Conservation (phyloP, 257 asterid species). For the Solanum chiquidenum region DNA sequence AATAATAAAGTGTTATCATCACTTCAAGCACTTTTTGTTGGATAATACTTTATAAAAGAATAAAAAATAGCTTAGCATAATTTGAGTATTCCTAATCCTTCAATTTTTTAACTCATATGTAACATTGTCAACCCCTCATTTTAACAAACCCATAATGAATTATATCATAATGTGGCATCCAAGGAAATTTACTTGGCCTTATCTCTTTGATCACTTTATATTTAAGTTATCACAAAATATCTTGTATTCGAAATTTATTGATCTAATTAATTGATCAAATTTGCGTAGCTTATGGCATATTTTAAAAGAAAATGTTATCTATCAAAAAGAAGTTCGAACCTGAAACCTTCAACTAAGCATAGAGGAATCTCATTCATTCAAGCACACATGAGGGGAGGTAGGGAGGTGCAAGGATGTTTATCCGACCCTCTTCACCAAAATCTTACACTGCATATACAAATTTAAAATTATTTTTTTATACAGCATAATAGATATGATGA, state of each 20-base stretch:
- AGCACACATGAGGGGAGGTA: neutral
- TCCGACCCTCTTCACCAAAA: neutral
- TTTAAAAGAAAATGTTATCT: neutral
- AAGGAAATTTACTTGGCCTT: slow-evolving; percentile 30
- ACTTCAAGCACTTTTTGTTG: slow-evolving; percentile 21
- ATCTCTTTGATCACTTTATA: neutral
- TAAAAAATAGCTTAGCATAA: slow-evolving; percentile 44
- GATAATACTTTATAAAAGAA: slow-evolving; percentile 7
- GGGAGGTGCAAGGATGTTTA: neutral
- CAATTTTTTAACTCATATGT: slow-evolving; percentile 11
- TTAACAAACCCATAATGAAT: slow-evolving; percentile 33
- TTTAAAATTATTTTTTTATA: neutral
- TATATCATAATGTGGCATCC: slow-evolving; percentile 28
- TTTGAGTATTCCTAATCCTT: slow-evolving; percentile 17
- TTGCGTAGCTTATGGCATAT: neutral
- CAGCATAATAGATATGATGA: neutral
- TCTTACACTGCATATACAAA: neutral
- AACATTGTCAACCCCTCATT: slow-evolving; percentile 35
- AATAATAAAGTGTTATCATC: slow-evolving; percentile 24
- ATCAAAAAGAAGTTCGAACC: neutral
- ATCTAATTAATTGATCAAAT: neutral
- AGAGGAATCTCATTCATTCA: neutral
- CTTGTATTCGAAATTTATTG: neutral
- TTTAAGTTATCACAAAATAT: neutral
- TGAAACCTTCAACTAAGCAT: neutral